Conservation (phyloP, 2,329 filamentous ascomycete genomes). For the Xylaria sp. region DNA sequence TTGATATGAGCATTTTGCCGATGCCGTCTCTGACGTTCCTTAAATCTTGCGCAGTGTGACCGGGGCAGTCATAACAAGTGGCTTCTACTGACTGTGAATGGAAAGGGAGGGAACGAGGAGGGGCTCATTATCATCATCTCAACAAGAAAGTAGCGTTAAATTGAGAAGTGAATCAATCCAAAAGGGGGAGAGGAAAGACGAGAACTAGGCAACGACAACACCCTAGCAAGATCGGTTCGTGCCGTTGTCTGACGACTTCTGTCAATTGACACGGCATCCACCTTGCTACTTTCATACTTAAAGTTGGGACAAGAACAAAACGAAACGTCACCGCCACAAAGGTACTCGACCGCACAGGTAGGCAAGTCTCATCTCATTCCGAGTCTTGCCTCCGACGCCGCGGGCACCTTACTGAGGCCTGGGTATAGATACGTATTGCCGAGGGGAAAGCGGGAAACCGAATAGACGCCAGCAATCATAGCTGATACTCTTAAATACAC, state of each 20-base stretch:
- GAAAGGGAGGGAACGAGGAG: neutral
- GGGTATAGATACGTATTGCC: neutral
- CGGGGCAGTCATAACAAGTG: constrained; percentile 15
- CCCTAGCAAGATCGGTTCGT: constrained; percentile 1
- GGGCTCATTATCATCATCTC: neutral
- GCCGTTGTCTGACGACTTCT: constrained; percentile 1
- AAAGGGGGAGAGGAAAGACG: neutral
- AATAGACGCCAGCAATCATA: neutral
- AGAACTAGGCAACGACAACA: constrained; percentile 4
- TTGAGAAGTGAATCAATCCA: constrained; percentile 11
- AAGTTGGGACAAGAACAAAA: constrained; percentile 5
- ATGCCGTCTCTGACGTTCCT: constrained; percentile 4
- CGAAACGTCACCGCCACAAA: constrained; percentile 8
- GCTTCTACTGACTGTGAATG: neutral
- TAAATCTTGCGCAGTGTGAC: constrained; percentile 34
- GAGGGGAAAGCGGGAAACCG: neutral
- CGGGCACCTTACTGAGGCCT: constrained; percentile 17
- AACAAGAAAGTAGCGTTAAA: neutral
- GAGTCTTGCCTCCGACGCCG: constrained; percentile 9
- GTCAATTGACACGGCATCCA: constrained; percentile 3
- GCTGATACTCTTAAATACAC: neutral
- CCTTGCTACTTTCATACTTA: constrained; percentile 8
- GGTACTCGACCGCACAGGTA: constrained; percentile 11
- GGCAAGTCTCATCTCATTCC: constrained; percentile 6
- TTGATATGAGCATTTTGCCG: constrained; percentile 47